Base-by-base conservation (phyloP, 2,329 filamentous ascomycete species). In the Juglanconis juglandina region DNA sequence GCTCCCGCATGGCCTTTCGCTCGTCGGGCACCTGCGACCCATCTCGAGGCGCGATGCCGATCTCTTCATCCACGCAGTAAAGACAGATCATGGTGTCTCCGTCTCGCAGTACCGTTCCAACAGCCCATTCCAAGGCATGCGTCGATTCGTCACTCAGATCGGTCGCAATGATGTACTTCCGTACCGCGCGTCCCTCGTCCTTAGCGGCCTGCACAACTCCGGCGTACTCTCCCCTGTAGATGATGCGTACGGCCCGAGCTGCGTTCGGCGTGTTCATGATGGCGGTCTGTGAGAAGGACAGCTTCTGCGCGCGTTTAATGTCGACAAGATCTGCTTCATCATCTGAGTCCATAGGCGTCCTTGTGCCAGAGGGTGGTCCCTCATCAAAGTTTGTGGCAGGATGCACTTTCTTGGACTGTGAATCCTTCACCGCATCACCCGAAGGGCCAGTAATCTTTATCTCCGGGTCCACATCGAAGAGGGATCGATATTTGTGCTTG, bases 101-200 rank as follows among this genome's bases (percentile, higher is more conserved):
- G 67, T 98, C 93, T 53, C 95, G 86, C 35, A 99, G 80, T 5
- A 98, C 92, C 0, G 94, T 98, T 7, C 95, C 95, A 59, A 99
- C 93, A 0, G 94, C 95, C 95, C 95, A 99, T 73, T 99, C 95
- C 37, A 99, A 81, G 1, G 95, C 95, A 72, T 98, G 96, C 6
- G 91, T 91, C 4, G 94, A 93, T 76, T 99, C 95, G 42, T 95
- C 91, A 67, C 93, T 97, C 3, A 98, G 78, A 73, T 99, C 95
- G 0, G 92, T 97, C 3, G 95, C 94, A n/a, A 97, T 92, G 14
- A 99, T 79, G 71, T 98, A 99, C 68, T 95, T 96, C 56, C 95
- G 85, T 63, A 94, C 84, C 56, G 90, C 86, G 53, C 90, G 86
- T 53, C 91, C 82, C 56, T 92, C 91, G 11, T 91, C 89, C 59